These are phyloP conservation scores for Hansfordia pulvinata DNA, from an alignment of 2,329 filamentous ascomycete genomes.

Conservation along the genomic window DNA sequence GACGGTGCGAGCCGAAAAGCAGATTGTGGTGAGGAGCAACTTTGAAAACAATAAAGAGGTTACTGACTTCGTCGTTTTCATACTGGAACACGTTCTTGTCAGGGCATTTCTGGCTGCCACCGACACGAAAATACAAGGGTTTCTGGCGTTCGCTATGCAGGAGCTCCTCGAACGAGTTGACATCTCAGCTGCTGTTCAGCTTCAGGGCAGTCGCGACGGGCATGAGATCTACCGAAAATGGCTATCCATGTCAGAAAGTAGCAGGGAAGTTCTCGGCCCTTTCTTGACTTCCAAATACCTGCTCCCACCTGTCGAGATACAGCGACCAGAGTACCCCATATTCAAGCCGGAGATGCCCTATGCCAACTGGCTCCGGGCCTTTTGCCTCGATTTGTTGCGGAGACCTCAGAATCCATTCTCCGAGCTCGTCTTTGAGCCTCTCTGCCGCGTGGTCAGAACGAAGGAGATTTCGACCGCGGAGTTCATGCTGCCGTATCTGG, in stretches of 20 bases:
- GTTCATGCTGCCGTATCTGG: slow-evolving; percentile 79
- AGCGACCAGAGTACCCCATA: slow-evolving; percentile 59
- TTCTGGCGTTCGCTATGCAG: slow-evolving; percentile 90
- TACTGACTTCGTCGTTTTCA: slow-evolving; percentile 72
- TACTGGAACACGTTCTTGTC: slow-evolving; percentile 78
- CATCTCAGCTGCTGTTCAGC: slow-evolving; percentile 43
- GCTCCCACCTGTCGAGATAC: slow-evolving; percentile 47
- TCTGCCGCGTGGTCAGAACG: slow-evolving; percentile 70
- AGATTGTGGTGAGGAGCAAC: slow-evolving; percentile 80
- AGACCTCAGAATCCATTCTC: slow-evolving; percentile 64
- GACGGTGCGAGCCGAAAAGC: slow-evolving; percentile 58
- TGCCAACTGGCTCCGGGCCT: slow-evolving; percentile 64
- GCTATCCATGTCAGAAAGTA: slow-evolving; percentile 61
- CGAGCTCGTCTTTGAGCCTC: slow-evolving; percentile 63
- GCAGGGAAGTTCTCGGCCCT: slow-evolving; percentile 72
- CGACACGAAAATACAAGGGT: slow-evolving; percentile 78
- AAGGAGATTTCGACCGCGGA: slow-evolving; percentile 78
- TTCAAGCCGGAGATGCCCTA: slow-evolving; percentile 59
- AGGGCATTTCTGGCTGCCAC: slow-evolving; percentile 84
- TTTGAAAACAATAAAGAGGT: slow-evolving; percentile 68
- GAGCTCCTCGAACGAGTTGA: slow-evolving; percentile 70
- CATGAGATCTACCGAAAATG: slow-evolving; percentile 59
- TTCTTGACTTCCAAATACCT: slow-evolving; percentile 77
- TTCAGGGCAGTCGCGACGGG: slow-evolving; percentile 29
- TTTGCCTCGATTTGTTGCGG: slow-evolving; percentile 72